These are phyloP conservation scores for Didymella exigua DNA, from an alignment of 2,329 filamentous ascomycete genomes.

Conservation along the genomic window DNA sequence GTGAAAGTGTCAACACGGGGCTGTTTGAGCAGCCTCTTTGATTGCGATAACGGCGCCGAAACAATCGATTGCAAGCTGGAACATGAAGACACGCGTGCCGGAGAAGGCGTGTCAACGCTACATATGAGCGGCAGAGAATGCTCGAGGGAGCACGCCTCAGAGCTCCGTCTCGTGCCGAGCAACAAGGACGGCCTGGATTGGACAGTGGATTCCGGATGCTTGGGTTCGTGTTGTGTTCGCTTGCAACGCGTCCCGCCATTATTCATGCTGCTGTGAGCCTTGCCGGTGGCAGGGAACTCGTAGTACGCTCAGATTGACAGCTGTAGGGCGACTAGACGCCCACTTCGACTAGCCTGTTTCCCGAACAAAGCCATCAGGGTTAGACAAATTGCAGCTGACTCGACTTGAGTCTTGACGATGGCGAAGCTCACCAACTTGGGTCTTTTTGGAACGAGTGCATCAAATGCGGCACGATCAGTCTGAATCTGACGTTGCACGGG, in stretches of 20 bases:
- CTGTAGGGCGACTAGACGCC: constrained; percentile 41
- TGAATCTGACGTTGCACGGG: constrained; percentile 30
- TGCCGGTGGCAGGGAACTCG: constrained; percentile 30
- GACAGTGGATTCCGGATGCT: constrained; percentile 26
- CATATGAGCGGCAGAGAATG: constrained; percentile 6
- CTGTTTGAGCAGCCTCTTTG: constrained; percentile 32
- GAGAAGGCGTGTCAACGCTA: constrained; percentile 9
- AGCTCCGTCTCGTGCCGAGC: constrained; percentile 4
- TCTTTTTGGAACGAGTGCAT: constrained; percentile 27
- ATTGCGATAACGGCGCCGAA: constrained; percentile 28
- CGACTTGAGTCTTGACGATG: constrained; percentile 14
- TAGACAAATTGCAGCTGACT: constrained; percentile 22
- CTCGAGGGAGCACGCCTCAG: not conserved
- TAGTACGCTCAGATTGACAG: constrained; percentile 34
- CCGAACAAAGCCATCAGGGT: constrained; percentile 16
- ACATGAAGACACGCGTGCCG: constrained; percentile 12
- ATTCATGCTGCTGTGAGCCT: constrained; percentile 29
- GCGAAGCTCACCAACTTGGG: constrained; percentile 11
- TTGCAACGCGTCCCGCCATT: constrained; percentile 25
- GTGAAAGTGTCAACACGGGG: constrained; percentile 18
- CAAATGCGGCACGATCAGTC: constrained; percentile 28
- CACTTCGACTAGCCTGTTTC: constrained; percentile 14
- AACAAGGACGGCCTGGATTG: constrained; percentile 15
- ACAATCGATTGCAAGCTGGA: constrained; percentile 21
- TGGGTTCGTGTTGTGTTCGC: constrained; percentile 29